These are phyloP conservation scores for Fusarium odoratissimum DNA, from an alignment of 2,329 filamentous ascomycete species.

Conservation along the genomic window DNA sequence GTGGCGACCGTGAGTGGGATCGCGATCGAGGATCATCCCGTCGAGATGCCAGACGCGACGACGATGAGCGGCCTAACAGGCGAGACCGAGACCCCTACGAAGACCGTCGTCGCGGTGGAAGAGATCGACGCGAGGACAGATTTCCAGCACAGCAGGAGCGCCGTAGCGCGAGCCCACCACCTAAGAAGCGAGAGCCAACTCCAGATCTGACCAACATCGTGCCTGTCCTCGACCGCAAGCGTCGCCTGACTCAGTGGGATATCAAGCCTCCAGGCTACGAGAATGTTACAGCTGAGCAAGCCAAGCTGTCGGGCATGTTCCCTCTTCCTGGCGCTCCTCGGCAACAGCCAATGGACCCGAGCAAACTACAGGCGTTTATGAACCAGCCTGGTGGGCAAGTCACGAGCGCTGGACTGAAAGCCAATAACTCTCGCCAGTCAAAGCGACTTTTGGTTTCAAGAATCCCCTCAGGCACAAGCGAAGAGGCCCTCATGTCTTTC, in stretches of 20 bases:
- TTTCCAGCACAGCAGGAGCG: slow-evolving; percentile 62
- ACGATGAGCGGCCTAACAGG: slow-evolving; percentile 67
- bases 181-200: slow-evolving; percentile 93
- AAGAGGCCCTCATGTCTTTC: slow-evolving; percentile 82
- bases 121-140: slow-evolving; percentile 56
- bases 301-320: slow-evolving; percentile 99
- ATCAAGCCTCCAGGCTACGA: slow-evolving; percentile 99
- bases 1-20: slow-evolving; percentile 77
- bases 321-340: slow-evolving; percentile 94
- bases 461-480: slow-evolving; percentile 76
- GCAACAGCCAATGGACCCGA: slow-evolving; percentile 95
- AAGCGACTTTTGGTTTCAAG: slow-evolving; percentile 93
- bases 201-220: slow-evolving; percentile 90
- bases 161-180: slow-evolving; percentile 82
- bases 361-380: slow-evolving; percentile 94
- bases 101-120: slow-evolving; percentile 64
- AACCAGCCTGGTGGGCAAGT: slow-evolving; percentile 81
- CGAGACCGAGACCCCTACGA: slow-evolving; percentile 67
- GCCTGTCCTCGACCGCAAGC: slow-evolving; percentile 86
- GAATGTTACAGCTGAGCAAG: slow-evolving; percentile 97
- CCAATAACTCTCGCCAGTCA: slow-evolving; percentile 91
- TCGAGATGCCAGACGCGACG: slow-evolving; percentile 73
- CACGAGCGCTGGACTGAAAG: slow-evolving; percentile 84
- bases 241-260: slow-evolving; percentile 98
- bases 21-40: slow-evolving; percentile 72